Evolutionary conservation across 441 rosid species (phyloP).

Genomic region (Pelargonium australe): DNA sequence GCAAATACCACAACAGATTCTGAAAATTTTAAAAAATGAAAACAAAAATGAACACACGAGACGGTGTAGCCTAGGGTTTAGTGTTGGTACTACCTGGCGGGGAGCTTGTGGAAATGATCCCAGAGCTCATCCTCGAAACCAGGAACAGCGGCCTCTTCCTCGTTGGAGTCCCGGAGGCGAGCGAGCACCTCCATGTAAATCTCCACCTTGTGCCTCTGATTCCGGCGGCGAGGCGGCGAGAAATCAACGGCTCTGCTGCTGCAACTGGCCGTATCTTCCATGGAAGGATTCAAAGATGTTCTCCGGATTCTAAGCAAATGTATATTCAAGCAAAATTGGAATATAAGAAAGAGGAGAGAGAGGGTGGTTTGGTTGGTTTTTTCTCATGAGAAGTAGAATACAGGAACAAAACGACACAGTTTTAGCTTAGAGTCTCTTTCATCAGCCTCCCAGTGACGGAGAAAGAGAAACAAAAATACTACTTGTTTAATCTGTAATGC

Average conservation of each 20-base stretch:
- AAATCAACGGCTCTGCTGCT: conserved; percentile 46
- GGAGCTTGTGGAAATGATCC: conserved; percentile 50
- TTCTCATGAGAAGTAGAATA: not conserved
- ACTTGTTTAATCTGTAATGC: not conserved
- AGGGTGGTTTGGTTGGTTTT: not conserved
- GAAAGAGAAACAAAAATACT: not conserved
- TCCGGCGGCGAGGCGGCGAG: conserved; percentile 27
- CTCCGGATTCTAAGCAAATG: not conserved
- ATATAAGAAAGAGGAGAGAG: conserved; percentile 1
- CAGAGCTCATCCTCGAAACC: conserved; percentile 57
- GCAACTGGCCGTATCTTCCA: conserved; percentile 59
- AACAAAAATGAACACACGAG: too few relatives aligned
- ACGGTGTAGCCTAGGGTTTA: not conserved
- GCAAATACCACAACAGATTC: too few relatives aligned
- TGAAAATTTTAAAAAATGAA: too few relatives aligned
- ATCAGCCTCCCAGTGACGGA: not conserved
- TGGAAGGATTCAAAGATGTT: conserved; percentile 14
- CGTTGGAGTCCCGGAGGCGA: conserved; percentile 37
- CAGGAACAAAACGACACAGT: not conserved
- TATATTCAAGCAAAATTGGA: not conserved
- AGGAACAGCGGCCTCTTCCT: conserved; percentile 32
- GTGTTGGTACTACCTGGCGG: conserved; percentile 26
- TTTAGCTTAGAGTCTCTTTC: not conserved
- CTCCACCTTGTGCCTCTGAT: conserved; percentile 41
- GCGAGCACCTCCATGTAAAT: conserved; percentile 41